phyloP scores from a whole-genome alignment of 140 eudicot genomes.

The Ambrosia hybrid region DNA sequence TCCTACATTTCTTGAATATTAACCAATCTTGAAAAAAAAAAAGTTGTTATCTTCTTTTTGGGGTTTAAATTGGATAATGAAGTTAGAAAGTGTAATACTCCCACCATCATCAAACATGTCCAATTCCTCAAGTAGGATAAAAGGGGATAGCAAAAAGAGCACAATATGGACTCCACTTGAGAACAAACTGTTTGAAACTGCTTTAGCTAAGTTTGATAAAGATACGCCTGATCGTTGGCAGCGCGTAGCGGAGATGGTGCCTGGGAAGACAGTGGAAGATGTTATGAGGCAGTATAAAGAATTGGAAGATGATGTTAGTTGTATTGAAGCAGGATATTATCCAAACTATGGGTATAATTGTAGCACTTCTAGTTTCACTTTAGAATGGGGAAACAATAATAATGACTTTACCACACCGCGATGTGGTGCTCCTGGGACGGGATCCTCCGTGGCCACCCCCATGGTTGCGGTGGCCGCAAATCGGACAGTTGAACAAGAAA shows the following conservation, averaged over 20 bases:
- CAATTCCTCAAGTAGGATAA: constrained; percentile 46
- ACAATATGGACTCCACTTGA: constrained; percentile 58
- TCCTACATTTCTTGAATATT: constrained; percentile 9
- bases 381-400: constrained; percentile 60
- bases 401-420: constrained; percentile 36
- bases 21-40: constrained; percentile 19
- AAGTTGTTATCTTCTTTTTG: constrained; percentile 5
- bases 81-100: constrained; percentile 54
- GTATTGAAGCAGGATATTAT: constrained; percentile 70
- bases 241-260: constrained; percentile 69
- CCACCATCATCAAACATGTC: constrained; percentile 54
- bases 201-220: constrained; percentile 68
- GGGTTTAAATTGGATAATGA: constrained; percentile 24
- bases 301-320: constrained; percentile 62
- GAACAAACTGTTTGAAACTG: constrained; percentile 73
- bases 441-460: constrained; percentile 33
- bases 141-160: constrained; percentile 51
- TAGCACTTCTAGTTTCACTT: constrained; percentile 50
- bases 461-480: constrained; percentile 17
- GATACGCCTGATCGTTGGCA: constrained; percentile 79
- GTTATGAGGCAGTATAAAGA: constrained; percentile 61
- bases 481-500: constrained; percentile 59
- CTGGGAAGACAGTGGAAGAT: constrained; percentile 68
- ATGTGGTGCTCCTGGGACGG: constrained; percentile 42
- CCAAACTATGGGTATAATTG: constrained; percentile 49